Conservation (phyloP, 805 yeast species). For the Hanseniaspora lindneri region DNA sequence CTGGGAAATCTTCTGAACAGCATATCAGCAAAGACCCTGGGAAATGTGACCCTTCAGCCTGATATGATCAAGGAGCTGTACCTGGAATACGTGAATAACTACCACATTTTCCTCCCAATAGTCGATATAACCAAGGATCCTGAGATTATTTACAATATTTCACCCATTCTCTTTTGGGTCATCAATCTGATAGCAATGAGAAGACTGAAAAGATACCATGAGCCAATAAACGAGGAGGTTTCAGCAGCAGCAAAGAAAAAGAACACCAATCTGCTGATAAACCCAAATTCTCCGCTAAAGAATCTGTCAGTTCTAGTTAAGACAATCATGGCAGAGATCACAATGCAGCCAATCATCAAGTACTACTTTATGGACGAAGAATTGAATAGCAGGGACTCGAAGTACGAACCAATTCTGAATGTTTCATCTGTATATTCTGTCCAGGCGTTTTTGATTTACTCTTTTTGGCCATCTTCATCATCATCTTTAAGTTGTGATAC, state of each 20-base stretch:
- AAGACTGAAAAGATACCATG: constrained; percentile 30
- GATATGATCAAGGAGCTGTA: constrained; percentile 52
- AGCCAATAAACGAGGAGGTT: constrained; percentile 24
- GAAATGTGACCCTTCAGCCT: constrained; percentile 50
- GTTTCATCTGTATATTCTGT: constrained; percentile 88
- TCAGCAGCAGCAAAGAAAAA: constrained; percentile 17
- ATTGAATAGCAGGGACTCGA: constrained; percentile 7
- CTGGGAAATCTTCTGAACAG: constrained; percentile 28
- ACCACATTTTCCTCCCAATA: constrained; percentile 79
- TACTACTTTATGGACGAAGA: constrained; percentile 67
- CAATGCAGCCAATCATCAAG: constrained; percentile 80
- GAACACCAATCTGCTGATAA: constrained; percentile 8
- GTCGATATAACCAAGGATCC: constrained; percentile 76
- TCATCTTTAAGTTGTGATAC: constrained; percentile 92
- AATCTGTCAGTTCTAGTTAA: constrained; percentile 57
- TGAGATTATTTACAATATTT: constrained; percentile 60
- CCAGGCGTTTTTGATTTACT: constrained; percentile 77
- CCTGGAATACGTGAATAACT: constrained; percentile 57
- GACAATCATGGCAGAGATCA: constrained; percentile 69
- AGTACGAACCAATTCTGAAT: constrained; percentile 60
- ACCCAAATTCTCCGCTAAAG: constrained; percentile 11
- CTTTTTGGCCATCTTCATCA: constrained; percentile 93
- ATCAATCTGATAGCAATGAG: constrained; percentile 76
- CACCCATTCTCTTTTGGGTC: constrained; percentile 91
- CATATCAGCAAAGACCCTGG: constrained; percentile 62